Percentiles rank a stretch among this genome's conserved stretches.
Evolutionary conservation across 192 early-diverging fungal genomes (phyloP).

Genomic region (Mortierella claussenii): DNA sequence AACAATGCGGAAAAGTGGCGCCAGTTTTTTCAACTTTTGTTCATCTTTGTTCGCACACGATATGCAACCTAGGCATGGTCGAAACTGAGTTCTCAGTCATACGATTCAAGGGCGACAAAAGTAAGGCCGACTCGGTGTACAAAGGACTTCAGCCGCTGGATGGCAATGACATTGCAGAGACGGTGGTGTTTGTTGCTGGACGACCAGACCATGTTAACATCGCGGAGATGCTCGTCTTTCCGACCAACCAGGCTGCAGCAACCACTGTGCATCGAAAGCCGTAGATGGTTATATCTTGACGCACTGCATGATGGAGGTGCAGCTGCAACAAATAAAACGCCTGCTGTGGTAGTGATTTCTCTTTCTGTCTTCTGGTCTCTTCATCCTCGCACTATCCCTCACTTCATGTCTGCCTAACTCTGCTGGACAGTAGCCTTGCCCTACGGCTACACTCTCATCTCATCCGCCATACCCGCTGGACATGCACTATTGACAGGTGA

Average conservation of each 20-base stretch:
- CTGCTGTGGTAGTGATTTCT: too few species aligned
- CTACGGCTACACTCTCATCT: too few species aligned
- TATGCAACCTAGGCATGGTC: slow-evolving; percentile 61
- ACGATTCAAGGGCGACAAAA: slow-evolving; percentile 75
- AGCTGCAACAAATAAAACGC: neutral
- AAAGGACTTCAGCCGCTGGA: slow-evolving; percentile 59
- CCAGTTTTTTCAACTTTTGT: too few species aligned
- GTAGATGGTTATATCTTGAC: neutral
- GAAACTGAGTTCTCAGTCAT: slow-evolving; percentile 93
- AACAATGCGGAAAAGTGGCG: too few species aligned
- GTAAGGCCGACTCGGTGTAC: slow-evolving; percentile 78
- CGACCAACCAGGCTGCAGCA: slow-evolving; percentile 49
- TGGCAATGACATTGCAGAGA: slow-evolving; percentile 62
- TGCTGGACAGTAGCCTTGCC: too few species aligned
- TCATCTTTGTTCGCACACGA: neutral
- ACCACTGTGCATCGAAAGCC: slow-evolving; percentile 44
- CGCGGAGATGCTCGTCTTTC: slow-evolving; percentile 66
- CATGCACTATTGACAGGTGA: too few species aligned
- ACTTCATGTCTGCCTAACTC: too few species aligned
- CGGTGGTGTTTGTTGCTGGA: slow-evolving; percentile 82
- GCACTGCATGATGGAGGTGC: too few species aligned
- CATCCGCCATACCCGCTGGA: too few species aligned
- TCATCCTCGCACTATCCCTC: too few species aligned
- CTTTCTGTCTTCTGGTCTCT: too few species aligned
- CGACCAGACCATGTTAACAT: slow-evolving; percentile 80